These are phyloP conservation scores for Nannizzia gypsea DNA, from an alignment of 2,329 filamentous ascomycete genomes.

Conservation along the genomic window DNA sequence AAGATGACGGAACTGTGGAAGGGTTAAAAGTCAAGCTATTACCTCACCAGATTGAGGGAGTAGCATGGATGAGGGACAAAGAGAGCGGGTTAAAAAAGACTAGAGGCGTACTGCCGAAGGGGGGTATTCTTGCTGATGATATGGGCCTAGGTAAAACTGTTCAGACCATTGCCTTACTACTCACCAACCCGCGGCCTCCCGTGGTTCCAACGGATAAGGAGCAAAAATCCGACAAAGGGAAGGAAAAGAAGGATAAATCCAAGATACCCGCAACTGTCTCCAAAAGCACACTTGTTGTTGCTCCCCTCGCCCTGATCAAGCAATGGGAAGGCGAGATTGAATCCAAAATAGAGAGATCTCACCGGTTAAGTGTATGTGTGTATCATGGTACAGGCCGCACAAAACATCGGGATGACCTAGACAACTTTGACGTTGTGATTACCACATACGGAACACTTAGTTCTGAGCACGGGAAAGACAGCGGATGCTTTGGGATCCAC, in stretches of 20 bases:
- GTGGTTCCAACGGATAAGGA: conserved; percentile 20
- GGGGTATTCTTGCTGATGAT: conserved; percentile 90
- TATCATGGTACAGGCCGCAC: conserved; percentile 83
- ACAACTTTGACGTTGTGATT: conserved; percentile 84
- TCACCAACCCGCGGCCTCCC: conserved; percentile 65
- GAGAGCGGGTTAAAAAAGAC: conserved; percentile 78
- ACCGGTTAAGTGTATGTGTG: conserved; percentile 67
- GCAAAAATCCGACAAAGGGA: conserved; percentile 37
- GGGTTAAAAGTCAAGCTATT: conserved; percentile 80
- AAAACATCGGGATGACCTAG: conserved; percentile 64
- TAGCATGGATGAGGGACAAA: conserved; percentile 89
- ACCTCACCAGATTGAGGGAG: conserved; percentile 86
- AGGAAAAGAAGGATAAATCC: conserved; percentile 33
- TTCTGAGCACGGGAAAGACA: conserved; percentile 65
- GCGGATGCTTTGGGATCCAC: conserved; percentile 77
- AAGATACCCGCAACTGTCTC: conserved; percentile 58
- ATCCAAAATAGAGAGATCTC: conserved; percentile 59
- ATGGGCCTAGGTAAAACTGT: conserved; percentile 94
- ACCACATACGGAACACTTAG: conserved; percentile 94
- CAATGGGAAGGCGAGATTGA: conserved; percentile 95
- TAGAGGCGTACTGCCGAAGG: conserved; percentile 66
- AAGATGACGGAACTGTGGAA: conserved; percentile 55
- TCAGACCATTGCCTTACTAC: conserved; percentile 78
- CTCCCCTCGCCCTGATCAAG: conserved; percentile 83
- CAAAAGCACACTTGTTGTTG: conserved; percentile 80